Percentiles rank a stretch among this genome's conserved stretches.
Conservation (phyloP, 257 asterid genomes). For the Jacaranda mimosifolia region DNA sequence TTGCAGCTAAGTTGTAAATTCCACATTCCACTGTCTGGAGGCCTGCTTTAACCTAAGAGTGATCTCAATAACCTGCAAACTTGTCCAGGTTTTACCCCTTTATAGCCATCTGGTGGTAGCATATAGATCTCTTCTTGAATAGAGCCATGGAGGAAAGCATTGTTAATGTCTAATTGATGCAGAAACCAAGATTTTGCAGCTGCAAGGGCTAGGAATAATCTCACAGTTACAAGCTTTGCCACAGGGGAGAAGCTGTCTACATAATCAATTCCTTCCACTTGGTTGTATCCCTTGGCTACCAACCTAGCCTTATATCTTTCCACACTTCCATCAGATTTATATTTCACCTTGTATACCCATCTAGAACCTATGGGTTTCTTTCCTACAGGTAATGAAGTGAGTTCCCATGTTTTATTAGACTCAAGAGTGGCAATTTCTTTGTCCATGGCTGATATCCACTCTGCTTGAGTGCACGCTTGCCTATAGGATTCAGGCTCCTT, state of each 20-base stretch:
- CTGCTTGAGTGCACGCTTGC: background rate
- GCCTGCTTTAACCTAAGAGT: too few species aligned
- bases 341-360: constrained; percentile 2
- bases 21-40: too few species aligned
- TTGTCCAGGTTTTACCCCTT: too few species aligned
- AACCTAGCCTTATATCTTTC: background rate
- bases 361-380: background rate
- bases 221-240: background rate
- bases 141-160: too few species aligned
- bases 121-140: too few species aligned
- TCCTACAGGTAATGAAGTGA: background rate
- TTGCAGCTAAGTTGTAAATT: too few species aligned
- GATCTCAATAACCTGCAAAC: too few species aligned
- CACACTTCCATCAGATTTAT: background rate
- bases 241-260: background rate
- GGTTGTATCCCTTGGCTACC: background rate
- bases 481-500: background rate
- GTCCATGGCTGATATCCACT: background rate
- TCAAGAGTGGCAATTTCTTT: background rate
- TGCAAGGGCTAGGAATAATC: background rate
- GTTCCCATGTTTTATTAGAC: background rate
- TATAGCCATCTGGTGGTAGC: too few species aligned
- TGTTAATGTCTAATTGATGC: too few species aligned
- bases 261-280: background rate
- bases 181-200: too few species aligned